Evolutionary conservation across 257 asterid species (phyloP), one percentile per base, ranked within the genome.

Genomic region (Osmanthus fragrans): DNA sequence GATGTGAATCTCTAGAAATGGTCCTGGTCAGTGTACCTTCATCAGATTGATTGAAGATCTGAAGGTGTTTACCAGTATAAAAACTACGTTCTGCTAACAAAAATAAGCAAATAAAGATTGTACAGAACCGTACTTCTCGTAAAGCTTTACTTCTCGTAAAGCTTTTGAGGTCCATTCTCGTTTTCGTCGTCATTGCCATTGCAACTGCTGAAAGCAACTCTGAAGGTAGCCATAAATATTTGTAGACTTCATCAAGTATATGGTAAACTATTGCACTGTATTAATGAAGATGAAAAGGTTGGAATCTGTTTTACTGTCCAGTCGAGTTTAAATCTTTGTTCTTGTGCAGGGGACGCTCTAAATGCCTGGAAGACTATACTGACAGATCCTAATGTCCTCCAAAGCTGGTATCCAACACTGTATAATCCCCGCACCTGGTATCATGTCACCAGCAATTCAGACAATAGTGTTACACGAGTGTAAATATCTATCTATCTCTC

Each of bases 331-430:
- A 30, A 15, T 15, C 19, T 8, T 34, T 34, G 3, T 39, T 3
- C 8, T 66, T 32, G 63, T 27, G 15, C 88, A 89, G 94, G 74
- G 40, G 92, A 89, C 56, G 80, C 58, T 71, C 85, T 89, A 63
- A 0, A 73, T 71, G 72, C 36, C 3, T 83, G 83, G 84, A 89
- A 40, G 76, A 0, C 5, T 1, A 1, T 12, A 0, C 4, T 86
- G 73, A 5, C 0, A 2, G 94, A 89, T 66, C 94, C 92, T 39
- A 79, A 86, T 77, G 90, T 84, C 11, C 90, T 89, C 6, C 86
- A 72, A 81, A 87, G 88, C 78, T 89, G 92, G 94, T 89, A 89
- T 82, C 83, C 92, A 11, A 89, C 88, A 0, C 80, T 86, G 2
- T 58, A 73, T 7, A 85, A 83, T 77, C 94, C 94, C 2, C 87